Evolutionary conservation across 768 basidiomycete species (phyloP), one percentile per base, ranked within the genome.

Genomic region (Hemileccinum rubropunctum): DNA sequence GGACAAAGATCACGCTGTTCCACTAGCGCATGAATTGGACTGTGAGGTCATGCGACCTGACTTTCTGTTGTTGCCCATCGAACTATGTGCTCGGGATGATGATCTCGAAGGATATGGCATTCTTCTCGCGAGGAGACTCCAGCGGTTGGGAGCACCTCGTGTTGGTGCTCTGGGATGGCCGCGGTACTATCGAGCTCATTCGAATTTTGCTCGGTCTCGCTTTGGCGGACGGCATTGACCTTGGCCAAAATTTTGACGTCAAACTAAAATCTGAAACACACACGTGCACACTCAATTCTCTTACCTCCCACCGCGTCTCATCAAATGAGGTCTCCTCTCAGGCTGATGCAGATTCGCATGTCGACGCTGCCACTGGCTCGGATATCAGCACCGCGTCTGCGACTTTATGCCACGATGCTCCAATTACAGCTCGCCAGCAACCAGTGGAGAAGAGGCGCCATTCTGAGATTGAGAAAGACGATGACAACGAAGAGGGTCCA

Each of bases 171-270:
- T 10, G 21, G 10, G 36, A 48, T 2, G 51, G 51, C 3, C 47
- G 49, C 15, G 53, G 54, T 0, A 46, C 44, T n/a, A 47, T 56
- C 15, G 53, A 59, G 34, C 39, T 59, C 14, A 48, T 58, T 2
- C 53, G 46, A 8, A 34, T 50, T n/a, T 15, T 59, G 33, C 51
- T 58, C 10, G 58, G 57, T 9, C 51, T 60, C 9, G 47, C 50
- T 6, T 35, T 54, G 21, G 52, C 50, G 5, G 34, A 50, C 13
- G 4, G 21, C 1, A 42, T 50, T 0, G 52, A 58, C n/a, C 14
- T 61, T 17, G 55, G 56, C 11, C 45, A 48, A 9, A 47, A 45
- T 23, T 48, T 54, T 1, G 32, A 28, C 10, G 14, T 52, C 14
- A 13, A 17, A 26, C 30, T 13, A 14, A 7, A 0, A 14, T 1